Base-by-base conservation (phyloP, 176 grass and related monocot species). In the Microstegium vimineum region DNA sequence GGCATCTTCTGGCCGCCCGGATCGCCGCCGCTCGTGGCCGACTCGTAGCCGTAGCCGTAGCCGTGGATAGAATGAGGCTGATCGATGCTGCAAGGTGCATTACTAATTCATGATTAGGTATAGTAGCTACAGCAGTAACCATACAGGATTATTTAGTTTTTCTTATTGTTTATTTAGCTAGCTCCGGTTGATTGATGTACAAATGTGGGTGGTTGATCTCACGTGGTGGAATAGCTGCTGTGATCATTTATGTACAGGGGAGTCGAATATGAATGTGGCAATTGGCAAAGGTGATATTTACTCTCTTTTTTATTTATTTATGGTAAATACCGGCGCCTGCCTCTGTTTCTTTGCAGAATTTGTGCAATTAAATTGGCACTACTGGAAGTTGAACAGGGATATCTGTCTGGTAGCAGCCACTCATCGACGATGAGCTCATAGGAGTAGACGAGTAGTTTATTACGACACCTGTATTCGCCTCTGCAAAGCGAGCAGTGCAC, bases 1-100 rank as follows among this genome's bases (percentile, higher is more conserved):
- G 91, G 91, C n/a, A 99, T 95, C 72, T 99, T 99, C 80, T 79
- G 77, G 56, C 81, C 87, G 31, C 26, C 54, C 6, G 31, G 27
- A 25, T 83, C 59, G 32, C 18, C 66, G 67, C 34, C 26, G 64
- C 45, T 45, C n/a, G 4, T 23, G 6, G 36, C 74, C 17, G 83
- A 86, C 28, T 78, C 74, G 2, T 70, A 40, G 38, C 5, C 27
- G 49, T 42, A 13, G 37, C 33, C n/a, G n/a, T 14, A 43, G 41
- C 18, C 18, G 51, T 54, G 7, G 51, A 56, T n/a, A 9, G 20
- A n/a, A 56, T 56, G 18, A 5, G 63, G 17, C 5, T 46, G 45
- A 5, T 56, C 43, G 4, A 56, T 35, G 47, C 8, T 54, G 43
- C 42, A 20, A 57, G 52, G 52, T 23, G 35, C 66, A 41, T 13